Conservation (phyloP, 2,329 filamentous ascomycete genomes). For the Rachicladosporium sp. region DNA sequence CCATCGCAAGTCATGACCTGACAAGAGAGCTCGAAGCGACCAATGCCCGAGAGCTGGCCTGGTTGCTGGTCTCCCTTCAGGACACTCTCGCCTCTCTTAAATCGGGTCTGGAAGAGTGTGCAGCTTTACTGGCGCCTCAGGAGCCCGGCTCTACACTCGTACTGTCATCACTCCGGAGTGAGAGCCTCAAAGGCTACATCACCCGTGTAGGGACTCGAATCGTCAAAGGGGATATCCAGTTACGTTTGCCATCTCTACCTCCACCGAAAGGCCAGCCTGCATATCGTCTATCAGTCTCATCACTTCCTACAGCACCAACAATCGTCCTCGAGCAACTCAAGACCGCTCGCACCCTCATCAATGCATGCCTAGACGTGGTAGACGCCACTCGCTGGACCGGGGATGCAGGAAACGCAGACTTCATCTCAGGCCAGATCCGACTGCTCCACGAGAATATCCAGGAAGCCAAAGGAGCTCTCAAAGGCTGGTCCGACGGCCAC, state of each 20-base stretch:
- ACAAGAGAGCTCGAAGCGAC: conserved; percentile 41
- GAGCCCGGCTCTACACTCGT: conserved; percentile 83
- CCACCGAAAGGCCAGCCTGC: conserved; percentile 38
- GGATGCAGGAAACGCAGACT: conserved; percentile 45
- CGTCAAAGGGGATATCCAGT: conserved; percentile 72
- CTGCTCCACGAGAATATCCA: conserved; percentile 48
- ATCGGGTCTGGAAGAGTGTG: conserved; percentile 75
- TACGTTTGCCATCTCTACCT: conserved; percentile 60
- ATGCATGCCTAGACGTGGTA: conserved; percentile 71
- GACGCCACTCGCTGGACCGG: conserved; percentile 63
- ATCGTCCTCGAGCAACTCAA: conserved; percentile 58
- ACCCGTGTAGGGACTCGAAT: conserved; percentile 84
- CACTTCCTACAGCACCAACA: conserved; percentile 41
- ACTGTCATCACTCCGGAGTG: conserved; percentile 73
- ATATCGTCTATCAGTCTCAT: conserved; percentile 41
- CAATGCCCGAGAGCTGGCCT: conserved; percentile 47
- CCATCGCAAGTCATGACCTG: conserved; percentile 39
- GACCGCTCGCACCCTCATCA: conserved; percentile 62
- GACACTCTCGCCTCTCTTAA: conserved; percentile 50
- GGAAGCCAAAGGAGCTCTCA: conserved; percentile 46
- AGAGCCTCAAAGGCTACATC: conserved; percentile 83
- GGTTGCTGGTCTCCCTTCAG: conserved; percentile 51
- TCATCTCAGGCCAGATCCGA: conserved; percentile 46
- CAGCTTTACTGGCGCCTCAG: conserved; percentile 68
- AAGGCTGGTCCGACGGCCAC: conserved; percentile 40